Base-by-base conservation (phyloP, 345 rosid species). In the Lumnitzera racemosa region DNA sequence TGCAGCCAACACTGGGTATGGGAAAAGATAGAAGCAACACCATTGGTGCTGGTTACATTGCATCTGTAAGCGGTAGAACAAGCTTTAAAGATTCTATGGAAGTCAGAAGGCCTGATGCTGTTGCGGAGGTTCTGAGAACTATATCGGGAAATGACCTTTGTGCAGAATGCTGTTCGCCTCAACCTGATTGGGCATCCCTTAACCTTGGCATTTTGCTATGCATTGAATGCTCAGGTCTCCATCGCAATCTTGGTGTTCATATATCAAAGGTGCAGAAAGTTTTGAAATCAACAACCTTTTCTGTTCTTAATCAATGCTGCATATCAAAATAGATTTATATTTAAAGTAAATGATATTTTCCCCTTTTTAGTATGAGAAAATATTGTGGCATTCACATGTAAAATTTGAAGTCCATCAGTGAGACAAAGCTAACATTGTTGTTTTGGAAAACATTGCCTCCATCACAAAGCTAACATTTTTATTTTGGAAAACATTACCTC, bases 161-260 rank as follows among this genome's bases (percentile, higher is more conserved):
- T 79, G 97, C 87, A 67, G 95, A 90, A 67, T 90, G 97, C 74
- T 62, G 78, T 71, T 79, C 87, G 57, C 77, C 77, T 65, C 89
- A 78, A 24, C 96, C 97, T 12, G 89, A 86, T 66, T 90, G 97
- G 97, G 97, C 96, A 53, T 88, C 96, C 12, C 83, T 90, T 58
- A 90, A 90, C 81, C 96, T 90, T 72, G 96, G 96, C 52, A 80
- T 88, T 62, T 74, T 90, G 50, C 65, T 90, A 64, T 90, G 96
- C 70, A 90, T 88, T 4, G 89, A 88, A 71, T 90, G 96, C 70
- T 90, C 97, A 64, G 94, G 97, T 52, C 86, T 85, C 70, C 97
- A 88, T 52, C 82, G 96, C 67, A 91, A 88, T 74, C 94, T 88
- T 46, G 98, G 98, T 9, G 96, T 91, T 70, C 98, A 86, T 71